Evolutionary conservation across 768 basidiomycete genomes (phyloP), one percentile per base, ranked within the genome.

Genomic region (Boletus sp.): DNA sequence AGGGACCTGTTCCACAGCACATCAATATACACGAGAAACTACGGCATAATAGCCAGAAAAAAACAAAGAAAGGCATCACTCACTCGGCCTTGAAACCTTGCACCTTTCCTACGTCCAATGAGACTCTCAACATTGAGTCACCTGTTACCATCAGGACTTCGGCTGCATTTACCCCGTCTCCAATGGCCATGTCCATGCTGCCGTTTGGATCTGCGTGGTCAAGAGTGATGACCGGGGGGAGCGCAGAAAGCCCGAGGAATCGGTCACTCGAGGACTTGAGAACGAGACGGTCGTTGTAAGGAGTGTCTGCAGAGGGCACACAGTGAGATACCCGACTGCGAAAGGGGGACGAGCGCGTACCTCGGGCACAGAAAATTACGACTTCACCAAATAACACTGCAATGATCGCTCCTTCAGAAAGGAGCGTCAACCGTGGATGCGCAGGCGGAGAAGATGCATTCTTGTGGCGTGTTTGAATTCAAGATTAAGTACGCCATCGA

Each of bases 331-430:
- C 17, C 9, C 11, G 4, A 49, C 15, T 24, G 24, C 24, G 3
- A 24, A 24, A n/a, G 7, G 4, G n/a, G n/a, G n/a, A n/a, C n/a
- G 8, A 45, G 7, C 14, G 47, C 67, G 14, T 54, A 89, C 90
- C 82, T 73, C 82, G 78, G 48, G 88, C 81, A 68, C 85, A 87
- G 11, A 92, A 75, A 5, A 86, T 85, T 18, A 90, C 83, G 2
- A 88, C 83, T 69, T 92, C 89, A 30, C 89, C 89, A 59, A 90
- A 92, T 62, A 90, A 83, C 7, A 89, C 78, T 35, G 80, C 77
- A 39, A 84, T 71, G 9, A 89, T 64, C 20, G 79, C 75, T 18
- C 87, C 89, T n/a, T 76, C 77, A n/a, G 77, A 73, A 24, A 89
- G 71, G 17, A 85, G 75, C 52, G 82, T 82, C 52, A 92, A 77